phyloP scores from a whole-genome alignment of 805 yeast genomes.

The Ogataea trehalophila region DNA sequence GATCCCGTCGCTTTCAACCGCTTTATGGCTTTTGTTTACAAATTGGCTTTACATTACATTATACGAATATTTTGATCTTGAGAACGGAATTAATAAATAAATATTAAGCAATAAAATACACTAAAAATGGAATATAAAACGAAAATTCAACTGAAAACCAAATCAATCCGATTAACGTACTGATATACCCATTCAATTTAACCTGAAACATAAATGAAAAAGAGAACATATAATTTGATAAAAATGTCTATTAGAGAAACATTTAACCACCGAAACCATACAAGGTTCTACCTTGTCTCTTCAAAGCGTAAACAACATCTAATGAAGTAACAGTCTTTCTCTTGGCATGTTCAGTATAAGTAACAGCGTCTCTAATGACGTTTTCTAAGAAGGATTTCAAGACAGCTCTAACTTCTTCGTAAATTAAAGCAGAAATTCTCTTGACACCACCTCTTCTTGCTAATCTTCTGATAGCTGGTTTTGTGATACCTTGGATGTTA shows the following conservation, averaged over 20 bases:
- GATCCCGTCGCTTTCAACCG: too few species aligned
- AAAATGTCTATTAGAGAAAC: background rate
- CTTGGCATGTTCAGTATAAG: conserved; percentile 99
- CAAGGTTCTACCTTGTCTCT: conserved; percentile 99
- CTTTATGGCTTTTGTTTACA: too few species aligned
- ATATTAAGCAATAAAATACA: too few species aligned
- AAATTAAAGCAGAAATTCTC: conserved; percentile 98
- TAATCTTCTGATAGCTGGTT: conserved; percentile 99
- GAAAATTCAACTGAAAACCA: background rate
- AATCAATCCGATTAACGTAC: background rate
- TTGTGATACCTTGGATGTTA: conserved; percentile 99
- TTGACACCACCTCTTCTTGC: conserved; percentile 99
- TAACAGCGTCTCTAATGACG: conserved; percentile 98
- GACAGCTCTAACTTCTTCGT: conserved; percentile 98
- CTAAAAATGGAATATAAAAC: background rate
- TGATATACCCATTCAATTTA: background rate
- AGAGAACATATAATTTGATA: background rate
- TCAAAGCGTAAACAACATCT: conserved; percentile 97
- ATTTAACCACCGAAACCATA: conserved; percentile 99
- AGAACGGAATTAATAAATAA: too few species aligned
- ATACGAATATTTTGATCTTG: too few species aligned
- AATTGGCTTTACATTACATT: too few species aligned
- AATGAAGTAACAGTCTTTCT: conserved; percentile 99
- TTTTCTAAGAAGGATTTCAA: conserved; percentile 93
- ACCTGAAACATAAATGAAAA: background rate